phyloP scores from a whole-genome alignment of 495 filamentous ascomycete genomes.

The Aspergillus cavernicola region DNA sequence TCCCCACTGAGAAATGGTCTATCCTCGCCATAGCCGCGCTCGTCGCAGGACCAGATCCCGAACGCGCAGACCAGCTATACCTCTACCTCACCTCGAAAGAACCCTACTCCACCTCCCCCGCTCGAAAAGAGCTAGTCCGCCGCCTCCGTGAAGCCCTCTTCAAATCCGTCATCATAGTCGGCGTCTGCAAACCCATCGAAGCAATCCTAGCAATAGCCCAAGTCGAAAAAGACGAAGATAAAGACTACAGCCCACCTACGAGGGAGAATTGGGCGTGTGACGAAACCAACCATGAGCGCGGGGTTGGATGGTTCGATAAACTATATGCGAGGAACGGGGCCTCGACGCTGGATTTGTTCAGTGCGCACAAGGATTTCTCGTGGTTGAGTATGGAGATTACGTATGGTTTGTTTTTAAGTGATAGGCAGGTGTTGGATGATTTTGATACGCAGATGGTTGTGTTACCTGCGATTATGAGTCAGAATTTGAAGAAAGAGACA shows the following conservation, averaged over 20 bases:
- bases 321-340: slow-evolving; percentile 36
- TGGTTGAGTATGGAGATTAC: slow-evolving; percentile 44
- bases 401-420: slow-evolving; percentile 56
- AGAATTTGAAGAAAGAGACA: slow-evolving; percentile 50
- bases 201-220: slow-evolving; percentile 45
- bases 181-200: slow-evolving; percentile 52
- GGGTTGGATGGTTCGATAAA: slow-evolving; percentile 44
- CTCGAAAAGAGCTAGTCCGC: slow-evolving; percentile 45
- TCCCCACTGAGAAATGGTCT: slow-evolving; percentile 55
- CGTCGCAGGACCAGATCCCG: slow-evolving; percentile 42
- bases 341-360: slow-evolving; percentile 38
- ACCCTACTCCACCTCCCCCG: slow-evolving; percentile 28
- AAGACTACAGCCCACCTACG: slow-evolving; percentile 45
- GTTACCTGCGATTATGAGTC: slow-evolving; percentile 55
- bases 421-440: slow-evolving; percentile 48
- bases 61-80: slow-evolving; percentile 47
- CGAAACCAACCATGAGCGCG: slow-evolving; percentile 42
- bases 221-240: slow-evolving; percentile 47
- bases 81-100: slow-evolving; percentile 44
- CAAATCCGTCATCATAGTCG: slow-evolving; percentile 47
- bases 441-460: slow-evolving; percentile 55
- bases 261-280: slow-evolving; percentile 41
- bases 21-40: slow-evolving; percentile 48
- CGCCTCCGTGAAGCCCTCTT: slow-evolving; percentile 52
- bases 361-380: slow-evolving; percentile 49